These are phyloP conservation scores for Alloteropsis semialata DNA, from an alignment of 176 grass and related monocot species.

Conservation along the genomic window DNA sequence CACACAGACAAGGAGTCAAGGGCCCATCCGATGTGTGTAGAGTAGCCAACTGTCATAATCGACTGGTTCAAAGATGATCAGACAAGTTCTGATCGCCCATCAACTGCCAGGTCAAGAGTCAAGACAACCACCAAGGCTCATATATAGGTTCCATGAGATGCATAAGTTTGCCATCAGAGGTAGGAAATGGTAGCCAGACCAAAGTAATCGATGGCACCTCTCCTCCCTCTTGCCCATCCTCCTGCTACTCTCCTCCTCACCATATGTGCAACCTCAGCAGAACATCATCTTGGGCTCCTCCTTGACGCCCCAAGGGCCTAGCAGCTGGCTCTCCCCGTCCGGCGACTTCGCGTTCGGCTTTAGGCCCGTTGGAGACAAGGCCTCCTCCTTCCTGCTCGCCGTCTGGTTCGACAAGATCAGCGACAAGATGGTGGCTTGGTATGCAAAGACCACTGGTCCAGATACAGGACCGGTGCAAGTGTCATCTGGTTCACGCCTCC, in stretches of 20 bases:
- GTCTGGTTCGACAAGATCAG: slow-evolving; percentile 54
- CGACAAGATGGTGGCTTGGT: slow-evolving; percentile 43
- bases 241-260: neutral
- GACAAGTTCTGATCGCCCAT: neutral
- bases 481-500: slow-evolving; percentile 13
- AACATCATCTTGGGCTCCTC: slow-evolving; percentile 27
- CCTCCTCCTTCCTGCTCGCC: slow-evolving; percentile 34
- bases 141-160: neutral
- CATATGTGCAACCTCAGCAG: slow-evolving; percentile 2
- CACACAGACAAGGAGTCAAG: too few relatives aligned
- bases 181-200: neutral
- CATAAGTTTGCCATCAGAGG: neutral
- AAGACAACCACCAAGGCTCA: neutral
- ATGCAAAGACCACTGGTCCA: neutral
- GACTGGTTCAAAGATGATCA: neutral
- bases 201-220: neutral
- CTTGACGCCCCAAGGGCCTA: slow-evolving; percentile 6
- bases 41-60: neutral
- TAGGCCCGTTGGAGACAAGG: neutral
- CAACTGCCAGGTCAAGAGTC: neutral
- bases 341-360: slow-evolving; percentile 23
- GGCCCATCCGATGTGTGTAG: neutral
- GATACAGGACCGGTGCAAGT: neutral
- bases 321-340: too few relatives aligned
- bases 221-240: neutral